These are phyloP conservation scores for Penicillium sp. DNA, from an alignment of 2,329 filamentous ascomycete genomes.

Conservation along the genomic window DNA sequence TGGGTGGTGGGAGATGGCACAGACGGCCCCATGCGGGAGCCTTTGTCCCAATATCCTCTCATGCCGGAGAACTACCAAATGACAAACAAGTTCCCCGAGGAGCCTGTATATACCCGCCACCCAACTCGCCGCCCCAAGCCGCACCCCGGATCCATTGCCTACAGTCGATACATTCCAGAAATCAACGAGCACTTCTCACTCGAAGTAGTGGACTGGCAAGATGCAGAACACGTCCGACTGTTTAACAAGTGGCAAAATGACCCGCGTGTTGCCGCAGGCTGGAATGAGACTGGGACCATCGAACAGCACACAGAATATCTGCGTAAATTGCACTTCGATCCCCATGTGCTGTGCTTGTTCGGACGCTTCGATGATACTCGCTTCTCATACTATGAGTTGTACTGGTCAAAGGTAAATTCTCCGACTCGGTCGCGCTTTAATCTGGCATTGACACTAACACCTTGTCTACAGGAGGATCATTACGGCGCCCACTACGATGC, in stretches of 20 bases:
- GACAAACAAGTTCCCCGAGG: constrained; percentile 48
- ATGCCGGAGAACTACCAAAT: constrained; percentile 40
- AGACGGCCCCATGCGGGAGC: constrained; percentile 25
- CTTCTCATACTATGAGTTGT: constrained; percentile 78
- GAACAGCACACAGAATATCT: constrained; percentile 73
- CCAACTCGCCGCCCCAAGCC: constrained; percentile 71
- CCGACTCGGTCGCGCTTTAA: neutral
- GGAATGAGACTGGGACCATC: constrained; percentile 74
- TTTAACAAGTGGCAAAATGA: constrained; percentile 85
- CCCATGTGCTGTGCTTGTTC: constrained; percentile 67
- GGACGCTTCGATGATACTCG: constrained; percentile 67
- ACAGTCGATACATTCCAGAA: constrained; percentile 76
- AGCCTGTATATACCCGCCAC: constrained; percentile 61
- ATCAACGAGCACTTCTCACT: constrained; percentile 74
- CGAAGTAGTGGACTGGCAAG: constrained; percentile 66
- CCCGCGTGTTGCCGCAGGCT: constrained; percentile 73
- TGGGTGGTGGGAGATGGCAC: constrained; percentile 54
- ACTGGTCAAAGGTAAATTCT: constrained; percentile 64
- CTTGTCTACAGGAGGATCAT: constrained; percentile 53
- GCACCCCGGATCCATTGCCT: constrained; percentile 65
- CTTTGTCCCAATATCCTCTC: constrained; percentile 28
- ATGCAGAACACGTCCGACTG: constrained; percentile 62
- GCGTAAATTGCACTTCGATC: constrained; percentile 64
- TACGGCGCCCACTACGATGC: constrained; percentile 58
- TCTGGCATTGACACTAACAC: neutral